Evolutionary conservation across 306 rosid genomes (phyloP), one percentile per base, ranked within the genome.

Genomic region (Vicia sativa): DNA sequence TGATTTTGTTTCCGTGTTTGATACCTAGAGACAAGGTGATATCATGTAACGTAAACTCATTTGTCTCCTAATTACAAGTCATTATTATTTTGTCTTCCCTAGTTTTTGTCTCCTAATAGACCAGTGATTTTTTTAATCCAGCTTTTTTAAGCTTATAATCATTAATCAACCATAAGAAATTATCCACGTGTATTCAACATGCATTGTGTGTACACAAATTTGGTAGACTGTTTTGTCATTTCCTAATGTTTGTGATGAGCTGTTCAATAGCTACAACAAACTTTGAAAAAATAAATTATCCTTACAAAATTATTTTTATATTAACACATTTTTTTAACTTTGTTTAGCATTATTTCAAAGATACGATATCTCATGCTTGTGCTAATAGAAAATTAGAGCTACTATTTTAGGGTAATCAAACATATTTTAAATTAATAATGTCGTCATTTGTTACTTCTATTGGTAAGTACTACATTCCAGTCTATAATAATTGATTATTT

Each of bases 361-460:
- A 88, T 84, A 70, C 84, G 83, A 70, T 84, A 88, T 91, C 89
- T 72, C 3, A 71, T 68, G 77, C 65, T 56, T 75, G 78, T 64
- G 81, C 67, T 12, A 61, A 53, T 66, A 44, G 38, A 52, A 35
- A 13, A 50, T 49, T 68, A 65, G 72, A 1, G 50, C 2, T 73
- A 23, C 68, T 39, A 61, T 71, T 73, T 68, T 69, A 34, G 74
- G 81, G 16, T 78, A 43, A 67, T 39, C 62, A 67, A 16, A 26
- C 60, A 55, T 55, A 18, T 41, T 76, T 76, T 37, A 6, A 37
- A 57, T 67, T 23, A 3, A 19, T 21, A 0, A 16, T 5, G 26
- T 3, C 14, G 18, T 39, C 11, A 29, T 7, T 13, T 70, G 56
- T 15, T 68, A 39, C 43, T 41, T 50, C 77, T 18, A 65, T 43